These are phyloP conservation scores for Bipolaris zeicola DNA, from an alignment of 2,329 filamentous ascomycete species.

Conservation along the genomic window DNA sequence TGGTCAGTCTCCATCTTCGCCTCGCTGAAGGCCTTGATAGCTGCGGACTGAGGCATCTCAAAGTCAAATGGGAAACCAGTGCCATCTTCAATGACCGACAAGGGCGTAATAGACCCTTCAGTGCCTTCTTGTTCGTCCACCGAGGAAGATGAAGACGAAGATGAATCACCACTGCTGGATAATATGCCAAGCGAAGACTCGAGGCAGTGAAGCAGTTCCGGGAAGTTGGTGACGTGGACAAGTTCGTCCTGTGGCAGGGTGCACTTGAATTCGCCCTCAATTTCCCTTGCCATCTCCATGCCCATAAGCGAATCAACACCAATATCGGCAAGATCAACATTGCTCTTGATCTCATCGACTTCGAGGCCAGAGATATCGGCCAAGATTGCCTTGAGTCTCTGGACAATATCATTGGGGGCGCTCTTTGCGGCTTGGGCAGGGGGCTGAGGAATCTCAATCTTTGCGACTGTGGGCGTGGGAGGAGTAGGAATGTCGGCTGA, in stretches of 20 bases:
- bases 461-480: not conserved
- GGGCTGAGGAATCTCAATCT: no score
- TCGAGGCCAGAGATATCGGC: slow-evolving; percentile 21
- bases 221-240: slow-evolving; percentile 10
- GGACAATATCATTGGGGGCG: not conserved
- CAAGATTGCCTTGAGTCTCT: slow-evolving; percentile 4
- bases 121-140: not conserved
- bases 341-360: slow-evolving; percentile 22
- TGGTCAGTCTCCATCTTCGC: not conserved
- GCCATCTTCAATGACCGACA: not conserved
- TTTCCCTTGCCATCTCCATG: slow-evolving; percentile 43
- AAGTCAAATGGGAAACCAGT: not conserved
- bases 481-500: not conserved
- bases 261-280: slow-evolving; percentile 23
- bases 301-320: slow-evolving; percentile 50
- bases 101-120: not conserved
- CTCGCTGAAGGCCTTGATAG: not conserved
- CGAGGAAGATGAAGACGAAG: not conserved
- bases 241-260: slow-evolving; percentile 10
- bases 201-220: slow-evolving; percentile 5
- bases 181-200: slow-evolving; percentile 1
- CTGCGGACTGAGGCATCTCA: not conserved
- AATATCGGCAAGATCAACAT: slow-evolving; percentile 38
- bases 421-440: not conserved
- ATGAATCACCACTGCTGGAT: no score